These are phyloP conservation scores for Diutina mesorugosa DNA, from an alignment of 1,139 yeast species.

Conservation along the genomic window DNA sequence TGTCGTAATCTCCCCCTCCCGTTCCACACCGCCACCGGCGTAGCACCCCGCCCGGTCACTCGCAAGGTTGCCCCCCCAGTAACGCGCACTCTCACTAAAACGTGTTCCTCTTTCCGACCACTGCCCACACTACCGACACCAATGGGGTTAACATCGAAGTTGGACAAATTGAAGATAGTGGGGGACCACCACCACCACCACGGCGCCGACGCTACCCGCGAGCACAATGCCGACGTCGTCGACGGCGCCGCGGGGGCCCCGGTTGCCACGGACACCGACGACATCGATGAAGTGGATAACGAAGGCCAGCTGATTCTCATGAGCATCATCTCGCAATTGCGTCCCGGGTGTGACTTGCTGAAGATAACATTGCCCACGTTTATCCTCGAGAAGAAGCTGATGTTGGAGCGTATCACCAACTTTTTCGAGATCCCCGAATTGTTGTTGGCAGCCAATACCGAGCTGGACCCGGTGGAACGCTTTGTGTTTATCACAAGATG, in stretches of 20 bases:
- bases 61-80: neutral
- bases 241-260: neutral
- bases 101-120: neutral
- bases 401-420: conserved; percentile 92
- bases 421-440: conserved; percentile 75
- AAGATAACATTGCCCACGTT: conserved; percentile 91
- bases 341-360: conserved; percentile 86
- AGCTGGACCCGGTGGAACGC: conserved; percentile 48
- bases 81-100: neutral
- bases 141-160: conserved; percentile 26
- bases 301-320: conserved; percentile 78
- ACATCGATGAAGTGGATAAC: conserved; percentile 82
- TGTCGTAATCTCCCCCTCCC: neutral
- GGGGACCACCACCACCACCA: conserved; percentile 3
- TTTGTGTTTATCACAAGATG: conserved; percentile 68
- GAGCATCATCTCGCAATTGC: conserved; percentile 79
- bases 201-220: neutral
- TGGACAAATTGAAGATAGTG: conserved; percentile 18
- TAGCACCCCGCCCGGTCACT: neutral
- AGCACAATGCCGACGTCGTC: neutral
- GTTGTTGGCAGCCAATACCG: conserved; percentile 52
- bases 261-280: conserved; percentile 28
- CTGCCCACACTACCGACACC: neutral
- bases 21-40: neutral
- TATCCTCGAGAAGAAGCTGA: conserved; percentile 84